phyloP scores from a whole-genome alignment of 1,284 basidiomycete genomes.

The Vanrija pseudolonga region DNA sequence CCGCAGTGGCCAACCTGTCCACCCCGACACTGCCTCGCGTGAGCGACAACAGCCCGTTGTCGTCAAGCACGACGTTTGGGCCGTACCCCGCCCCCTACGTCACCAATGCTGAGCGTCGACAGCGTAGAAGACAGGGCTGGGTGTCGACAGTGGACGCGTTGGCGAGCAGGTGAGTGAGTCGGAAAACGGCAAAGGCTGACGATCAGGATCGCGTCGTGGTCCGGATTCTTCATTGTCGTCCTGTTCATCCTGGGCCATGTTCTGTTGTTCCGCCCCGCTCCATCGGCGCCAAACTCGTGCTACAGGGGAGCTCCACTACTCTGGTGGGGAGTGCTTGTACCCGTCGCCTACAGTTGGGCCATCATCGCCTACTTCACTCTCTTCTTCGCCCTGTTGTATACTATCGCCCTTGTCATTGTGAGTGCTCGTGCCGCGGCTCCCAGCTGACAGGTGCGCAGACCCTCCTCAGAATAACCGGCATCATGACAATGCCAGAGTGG shows the following conservation, averaged over 20 bases:
- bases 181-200: neutral
- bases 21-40: no score
- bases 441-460: neutral
- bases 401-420: neutral
- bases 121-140: neutral
- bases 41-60: no score
- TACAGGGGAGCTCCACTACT: slow-evolving; percentile 30
- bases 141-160: neutral
- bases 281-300: slow-evolving; percentile 18
- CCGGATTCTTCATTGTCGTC: neutral
- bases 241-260: slow-evolving; percentile 28
- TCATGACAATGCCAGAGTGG: neutral
- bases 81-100: neutral
- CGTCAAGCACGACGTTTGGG: neutral
- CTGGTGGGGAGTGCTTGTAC: slow-evolving; percentile 39
- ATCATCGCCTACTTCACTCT: slow-evolving; percentile 25
- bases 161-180: neutral
- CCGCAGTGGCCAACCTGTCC: neutral
- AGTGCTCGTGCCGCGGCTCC: neutral
- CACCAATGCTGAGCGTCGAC: neutral
- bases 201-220: neutral
- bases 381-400: slow-evolving; percentile 24
- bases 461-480: neutral
- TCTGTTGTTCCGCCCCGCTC: slow-evolving; percentile 26
- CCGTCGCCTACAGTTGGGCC: slow-evolving; percentile 33